Conservation (phyloP, 768 basidiomycete genomes). For the Pleurotus salmoneostramineus region DNA sequence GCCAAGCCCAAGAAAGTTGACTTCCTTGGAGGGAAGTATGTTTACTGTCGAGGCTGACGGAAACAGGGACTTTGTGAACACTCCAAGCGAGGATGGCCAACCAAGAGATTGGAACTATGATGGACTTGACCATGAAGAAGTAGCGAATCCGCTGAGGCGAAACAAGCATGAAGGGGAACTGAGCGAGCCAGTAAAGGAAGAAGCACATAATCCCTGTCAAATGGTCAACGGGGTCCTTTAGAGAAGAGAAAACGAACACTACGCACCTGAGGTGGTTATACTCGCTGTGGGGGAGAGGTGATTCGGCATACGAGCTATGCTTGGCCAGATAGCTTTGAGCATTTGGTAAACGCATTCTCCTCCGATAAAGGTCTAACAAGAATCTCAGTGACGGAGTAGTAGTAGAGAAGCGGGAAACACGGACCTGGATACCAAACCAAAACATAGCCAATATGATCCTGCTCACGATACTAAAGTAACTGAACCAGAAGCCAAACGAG, state of each 20-base stretch:
- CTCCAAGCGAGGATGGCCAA: conserved; percentile 80
- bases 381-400: background rate
- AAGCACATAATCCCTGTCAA: conserved; percentile 65
- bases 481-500: conserved; percentile 87
- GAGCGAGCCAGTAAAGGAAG: conserved; percentile 74
- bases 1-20: conserved; percentile 72
- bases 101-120: conserved; percentile 63
- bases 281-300: conserved; percentile 49
- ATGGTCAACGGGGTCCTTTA: background rate
- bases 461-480: conserved; percentile 81
- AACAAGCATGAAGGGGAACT: conserved; percentile 71
- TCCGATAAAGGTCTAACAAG: conserved; percentile 45
- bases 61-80: conserved; percentile 60
- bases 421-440: conserved; percentile 76
- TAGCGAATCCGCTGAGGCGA: conserved; percentile 76
- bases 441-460: conserved; percentile 74
- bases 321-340: conserved; percentile 84
- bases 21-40: conserved; percentile 50
- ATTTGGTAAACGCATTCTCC: conserved; percentile 80
- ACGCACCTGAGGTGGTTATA: conserved; percentile 58
- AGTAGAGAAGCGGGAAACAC: conserved; percentile 4
- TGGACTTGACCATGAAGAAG: conserved; percentile 68
- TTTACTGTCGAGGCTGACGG: conserved; percentile 52
- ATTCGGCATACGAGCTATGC: conserved; percentile 60
- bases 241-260: background rate